Percentiles rank a stretch among this genome's conserved stretches.
Conservation (phyloP, 2,329 filamentous ascomycete genomes). For the Sarocladium strictum region DNA sequence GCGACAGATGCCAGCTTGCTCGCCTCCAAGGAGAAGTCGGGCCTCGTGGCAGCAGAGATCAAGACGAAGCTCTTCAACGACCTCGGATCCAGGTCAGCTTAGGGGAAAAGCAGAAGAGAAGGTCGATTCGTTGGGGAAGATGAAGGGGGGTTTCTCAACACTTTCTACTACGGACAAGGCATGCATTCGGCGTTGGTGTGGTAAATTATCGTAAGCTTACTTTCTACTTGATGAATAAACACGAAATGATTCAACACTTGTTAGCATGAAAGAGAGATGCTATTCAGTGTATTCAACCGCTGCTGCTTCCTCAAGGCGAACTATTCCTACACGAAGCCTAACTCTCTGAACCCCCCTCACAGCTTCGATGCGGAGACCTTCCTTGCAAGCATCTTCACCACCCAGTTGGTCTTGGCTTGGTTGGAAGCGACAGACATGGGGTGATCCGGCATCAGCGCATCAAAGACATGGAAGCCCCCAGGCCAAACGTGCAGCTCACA, state of each 20-base stretch:
- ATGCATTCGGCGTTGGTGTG: constrained; percentile 4
- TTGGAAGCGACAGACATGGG: constrained; percentile 12
- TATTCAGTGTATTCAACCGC: neutral
- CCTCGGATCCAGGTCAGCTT: constrained; percentile 19
- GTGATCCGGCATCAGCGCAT: constrained; percentile 18
- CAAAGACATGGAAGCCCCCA: constrained; percentile 34
- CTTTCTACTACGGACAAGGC: constrained; percentile 10
- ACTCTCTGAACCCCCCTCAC: neutral
- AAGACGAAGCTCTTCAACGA: constrained; percentile 58
- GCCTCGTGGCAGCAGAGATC: constrained; percentile 54
- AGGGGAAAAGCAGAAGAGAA: neutral
- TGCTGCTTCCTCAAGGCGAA: too few relatives aligned
- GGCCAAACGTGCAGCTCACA: constrained; percentile 38
- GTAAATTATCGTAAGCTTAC: neutral
- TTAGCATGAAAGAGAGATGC: too few relatives aligned
- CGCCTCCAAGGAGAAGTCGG: constrained; percentile 56
- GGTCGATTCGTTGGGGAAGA: neutral
- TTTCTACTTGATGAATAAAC: too few relatives aligned
- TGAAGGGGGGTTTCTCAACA: neutral
- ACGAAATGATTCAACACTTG: neutral
- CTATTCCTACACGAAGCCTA: neutral
- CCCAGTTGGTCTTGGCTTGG: constrained; percentile 14
- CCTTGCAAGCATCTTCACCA: constrained; percentile 10
- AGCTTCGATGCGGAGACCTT: constrained; percentile 9
- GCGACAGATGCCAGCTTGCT: constrained; percentile 57